Conservation (phyloP, 805 yeast species). For the Saturnispora kantuleensis region DNA sequence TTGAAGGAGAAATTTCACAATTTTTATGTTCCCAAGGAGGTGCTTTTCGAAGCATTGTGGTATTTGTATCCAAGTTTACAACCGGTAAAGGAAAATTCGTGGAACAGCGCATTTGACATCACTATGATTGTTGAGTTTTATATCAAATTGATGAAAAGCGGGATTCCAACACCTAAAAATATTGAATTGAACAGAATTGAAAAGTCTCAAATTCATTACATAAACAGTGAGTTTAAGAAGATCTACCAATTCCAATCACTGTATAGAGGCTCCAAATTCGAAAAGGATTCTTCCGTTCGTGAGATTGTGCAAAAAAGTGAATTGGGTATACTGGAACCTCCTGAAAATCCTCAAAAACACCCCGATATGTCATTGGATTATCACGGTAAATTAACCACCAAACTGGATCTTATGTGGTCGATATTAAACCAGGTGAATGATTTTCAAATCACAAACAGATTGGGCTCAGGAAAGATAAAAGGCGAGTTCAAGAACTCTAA, state of each 20-base stretch:
- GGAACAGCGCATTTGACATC: not conserved
- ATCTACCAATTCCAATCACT: not conserved
- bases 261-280: slow-evolving; percentile 3
- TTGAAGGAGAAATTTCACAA: not conserved
- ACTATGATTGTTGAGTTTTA: not conserved
- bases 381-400: not conserved
- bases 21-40: not conserved
- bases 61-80: not conserved
- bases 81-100: not conserved
- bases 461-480: not conserved
- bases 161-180: not conserved
- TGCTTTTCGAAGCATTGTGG: not conserved
- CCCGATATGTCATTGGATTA: not conserved
- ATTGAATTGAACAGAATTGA: slow-evolving; percentile 6
- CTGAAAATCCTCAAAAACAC: slow-evolving; percentile 10
- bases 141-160: not conserved
- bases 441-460: not conserved
- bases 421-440: not conserved
- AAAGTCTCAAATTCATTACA: slow-evolving; percentile 2
- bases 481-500: too few relatives aligned
- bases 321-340: slow-evolving; percentile 21
- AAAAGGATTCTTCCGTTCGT: slow-evolving; percentile 14
- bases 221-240: slow-evolving; percentile 5
- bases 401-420: not conserved
- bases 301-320: slow-evolving; percentile 21